Base-by-base conservation (phyloP, 2,329 filamentous ascomycete genomes). In the Elsinoe perseae region DNA sequence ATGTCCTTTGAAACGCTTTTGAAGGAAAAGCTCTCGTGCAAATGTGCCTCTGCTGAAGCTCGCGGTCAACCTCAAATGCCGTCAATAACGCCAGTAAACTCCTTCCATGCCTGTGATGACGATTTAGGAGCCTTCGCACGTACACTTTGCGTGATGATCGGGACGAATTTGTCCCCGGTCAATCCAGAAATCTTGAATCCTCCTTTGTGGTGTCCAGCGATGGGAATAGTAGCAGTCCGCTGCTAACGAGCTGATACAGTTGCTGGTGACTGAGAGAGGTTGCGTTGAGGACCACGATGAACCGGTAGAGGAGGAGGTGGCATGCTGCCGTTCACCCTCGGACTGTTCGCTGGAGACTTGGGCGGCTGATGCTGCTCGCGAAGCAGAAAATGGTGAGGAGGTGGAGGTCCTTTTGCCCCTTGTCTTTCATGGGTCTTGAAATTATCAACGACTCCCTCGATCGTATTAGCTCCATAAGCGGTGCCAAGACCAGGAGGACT, bases 321-420 rank as follows among this genome's bases (percentile, higher is more conserved):
- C 52, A 54, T 54, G 20, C 28, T 52, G 18, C 32, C 30, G n/a
- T 38, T 23, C 14, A 16, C 14, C 32, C 30, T 52, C 10, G 30
- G 32, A 36, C 20, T 52, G 30, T 36, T 30, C 16, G 18, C 4
- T n/a, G 32, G 28, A 14, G 48, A 25, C 10, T 21, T 23, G 16
- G 48, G 16, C 9, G 48, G n/a, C 30, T 52, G 48, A 10, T 52
- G 48, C 27, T 52, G 30, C 28, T 48, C 40, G 4, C 53, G 28
- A n/a, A 44, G 42, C 3, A 56, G 25, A n/a, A 56, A 56, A 34
- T 48, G 53, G 25, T 56, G 53, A 23, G 53, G 53, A n/a, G 53
- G 53, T 25, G 53, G 25, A 7, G 40, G 38, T 1, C 53, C 53
- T 34, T 7, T 20, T 9, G n/a, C 23, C 1, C 40, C 53, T 21